These are phyloP conservation scores for Phragmites australis DNA, from an alignment of 176 grass and related monocot genomes.

Conservation along the genomic window DNA sequence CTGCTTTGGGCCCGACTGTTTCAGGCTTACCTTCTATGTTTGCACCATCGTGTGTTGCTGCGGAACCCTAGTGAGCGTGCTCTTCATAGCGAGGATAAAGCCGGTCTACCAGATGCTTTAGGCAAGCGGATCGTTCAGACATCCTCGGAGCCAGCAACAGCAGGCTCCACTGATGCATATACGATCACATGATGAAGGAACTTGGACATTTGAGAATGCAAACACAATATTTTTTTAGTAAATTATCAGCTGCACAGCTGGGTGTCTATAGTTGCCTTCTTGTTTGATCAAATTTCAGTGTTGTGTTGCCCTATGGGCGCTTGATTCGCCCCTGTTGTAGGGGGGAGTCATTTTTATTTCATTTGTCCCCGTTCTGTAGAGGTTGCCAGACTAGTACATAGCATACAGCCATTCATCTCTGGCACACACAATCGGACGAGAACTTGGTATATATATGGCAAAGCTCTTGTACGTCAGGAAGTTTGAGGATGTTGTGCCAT, in stretches of 20 bases:
- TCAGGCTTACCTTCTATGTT: conserved; percentile 71
- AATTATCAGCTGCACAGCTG: conserved; percentile 1
- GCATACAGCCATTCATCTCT: neutral
- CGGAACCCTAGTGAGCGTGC: conserved; percentile 56
- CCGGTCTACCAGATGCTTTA: conserved; percentile 95
- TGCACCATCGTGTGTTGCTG: conserved; percentile 67
- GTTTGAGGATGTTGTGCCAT: neutral
- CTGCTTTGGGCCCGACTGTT: conserved; percentile 81
- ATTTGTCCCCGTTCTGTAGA: conserved; percentile 27
- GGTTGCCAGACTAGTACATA: neutral
- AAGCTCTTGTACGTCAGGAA: conserved; percentile 26
- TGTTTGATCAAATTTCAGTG: neutral
- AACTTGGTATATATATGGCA: conserved; percentile 3
- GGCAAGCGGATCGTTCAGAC: conserved; percentile 68
- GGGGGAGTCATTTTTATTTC: neutral
- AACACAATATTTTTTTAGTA: neutral
- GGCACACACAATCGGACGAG: neutral
- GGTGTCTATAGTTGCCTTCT: neutral
- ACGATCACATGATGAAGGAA: neutral
- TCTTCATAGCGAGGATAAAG: conserved; percentile 73
- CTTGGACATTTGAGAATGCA: neutral
- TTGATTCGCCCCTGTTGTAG: conserved; percentile 12
- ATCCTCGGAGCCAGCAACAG: conserved; percentile 66
- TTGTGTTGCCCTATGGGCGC: neutral
- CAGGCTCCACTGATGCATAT: conserved; percentile 52